A percentile compares a stretch with the other conserved stretches of the same genome.
Evolutionary conservation across 208 protist genomes (phyloP).

Genomic region (Phytomonas sp.): DNA sequence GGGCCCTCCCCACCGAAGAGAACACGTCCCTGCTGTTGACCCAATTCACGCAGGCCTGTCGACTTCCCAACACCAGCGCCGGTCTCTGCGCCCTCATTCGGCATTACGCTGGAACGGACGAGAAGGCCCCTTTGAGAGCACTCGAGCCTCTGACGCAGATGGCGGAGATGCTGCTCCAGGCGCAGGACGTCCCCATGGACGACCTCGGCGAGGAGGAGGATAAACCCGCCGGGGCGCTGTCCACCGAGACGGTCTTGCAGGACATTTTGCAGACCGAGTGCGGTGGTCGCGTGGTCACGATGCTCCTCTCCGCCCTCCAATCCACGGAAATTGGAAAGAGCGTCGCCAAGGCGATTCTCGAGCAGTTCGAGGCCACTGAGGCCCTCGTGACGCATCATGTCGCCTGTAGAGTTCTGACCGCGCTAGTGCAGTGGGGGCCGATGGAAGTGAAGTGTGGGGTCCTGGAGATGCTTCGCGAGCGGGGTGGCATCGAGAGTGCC

Average conservation of each 20-base stretch:
- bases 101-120: constrained; percentile 22
- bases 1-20: constrained; percentile 27
- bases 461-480: constrained; percentile 62
- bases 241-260: constrained; percentile 52
- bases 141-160: neutral
- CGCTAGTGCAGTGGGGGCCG: constrained; percentile 51
- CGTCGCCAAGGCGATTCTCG: constrained; percentile 50
- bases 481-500: constrained; percentile 32
- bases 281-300: constrained; percentile 61
- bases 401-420: constrained; percentile 77
- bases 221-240: constrained; percentile 19
- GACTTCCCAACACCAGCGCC: constrained; percentile 44
- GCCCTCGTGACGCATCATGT: constrained; percentile 68
- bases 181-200: constrained; percentile 15
- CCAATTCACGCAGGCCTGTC: constrained; percentile 74
- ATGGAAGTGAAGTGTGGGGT: constrained; percentile 16
- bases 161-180: constrained; percentile 18
- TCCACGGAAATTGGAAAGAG: constrained; percentile 21
- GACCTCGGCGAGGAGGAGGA: constrained; percentile 22
- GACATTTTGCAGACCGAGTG: constrained; percentile 74
- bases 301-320: constrained; percentile 51
- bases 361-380: constrained; percentile 76
- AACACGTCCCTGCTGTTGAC: constrained; percentile 47
- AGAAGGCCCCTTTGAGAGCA: neutral
- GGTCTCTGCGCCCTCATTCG: constrained; percentile 69